Percentiles rank a stretch among this genome's conserved stretches.
These are phyloP conservation scores for Baorangia bicolor DNA, from an alignment of 768 basidiomycete species.

Conservation along the genomic window DNA sequence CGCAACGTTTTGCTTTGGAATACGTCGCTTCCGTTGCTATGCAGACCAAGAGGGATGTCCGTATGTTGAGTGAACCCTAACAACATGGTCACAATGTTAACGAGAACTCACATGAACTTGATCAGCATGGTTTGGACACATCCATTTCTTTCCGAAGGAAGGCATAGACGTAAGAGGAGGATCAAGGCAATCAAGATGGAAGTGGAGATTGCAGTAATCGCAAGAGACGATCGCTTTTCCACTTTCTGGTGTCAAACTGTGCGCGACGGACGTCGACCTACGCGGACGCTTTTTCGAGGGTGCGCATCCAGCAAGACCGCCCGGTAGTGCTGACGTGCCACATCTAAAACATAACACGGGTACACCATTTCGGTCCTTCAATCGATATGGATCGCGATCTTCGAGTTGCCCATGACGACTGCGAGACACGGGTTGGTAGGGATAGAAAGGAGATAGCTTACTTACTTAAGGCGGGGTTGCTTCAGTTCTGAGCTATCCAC, in stretches of 20 bases:
- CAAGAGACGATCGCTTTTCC: conserved; percentile 86
- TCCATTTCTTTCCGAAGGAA: conserved; percentile 89
- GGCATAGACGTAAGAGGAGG: conserved; percentile 89
- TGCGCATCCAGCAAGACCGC: conserved; percentile 47
- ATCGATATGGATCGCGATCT: conserved; percentile 84
- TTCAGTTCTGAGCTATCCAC: conserved; percentile 76
- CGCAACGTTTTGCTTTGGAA: conserved; percentile 65
- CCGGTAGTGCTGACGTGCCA: conserved; percentile 73
- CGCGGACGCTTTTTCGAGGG: conserved; percentile 57
- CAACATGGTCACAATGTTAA: background rate
- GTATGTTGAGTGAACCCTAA: background rate
- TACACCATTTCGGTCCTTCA: conserved; percentile 80
- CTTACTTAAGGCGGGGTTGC: conserved; percentile 80
- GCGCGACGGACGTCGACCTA: conserved; percentile 40
- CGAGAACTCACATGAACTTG: conserved; percentile 64
- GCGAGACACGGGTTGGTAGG: conserved; percentile 3
- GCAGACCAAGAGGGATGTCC: conserved; percentile 10
- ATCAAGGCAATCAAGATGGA: conserved; percentile 96
- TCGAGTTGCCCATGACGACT: conserved; percentile 89
- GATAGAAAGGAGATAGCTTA: conserved; percentile 18
- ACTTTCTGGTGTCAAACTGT: conserved; percentile 46
- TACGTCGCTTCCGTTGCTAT: conserved; percentile 77
- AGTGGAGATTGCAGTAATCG: conserved; percentile 92
- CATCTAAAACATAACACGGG: conserved; percentile 92
- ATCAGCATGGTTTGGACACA: conserved; percentile 98